Evolutionary conservation across 1,284 basidiomycete genomes (phyloP).

Genomic region (Austropuccinia psidii): DNA sequence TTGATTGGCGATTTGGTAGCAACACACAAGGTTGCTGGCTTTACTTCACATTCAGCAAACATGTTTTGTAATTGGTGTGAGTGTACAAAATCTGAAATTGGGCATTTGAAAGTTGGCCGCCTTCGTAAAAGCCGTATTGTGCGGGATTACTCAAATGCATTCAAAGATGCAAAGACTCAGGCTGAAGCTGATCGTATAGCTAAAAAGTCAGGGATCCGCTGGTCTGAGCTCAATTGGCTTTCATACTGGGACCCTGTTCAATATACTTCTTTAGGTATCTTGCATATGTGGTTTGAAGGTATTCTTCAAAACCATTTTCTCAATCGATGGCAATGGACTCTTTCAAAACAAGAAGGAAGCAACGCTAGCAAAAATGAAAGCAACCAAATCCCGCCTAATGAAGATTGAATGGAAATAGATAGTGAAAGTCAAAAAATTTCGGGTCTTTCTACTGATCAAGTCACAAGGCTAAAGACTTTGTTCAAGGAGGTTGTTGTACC

Average conservation of each 20-base stretch:
- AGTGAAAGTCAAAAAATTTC: too few relatives aligned
- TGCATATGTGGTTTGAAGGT: slow-evolving; percentile 31
- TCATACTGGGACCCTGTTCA: slow-evolving; percentile 1
- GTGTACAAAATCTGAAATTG: background rate
- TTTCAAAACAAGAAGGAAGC: too few relatives aligned
- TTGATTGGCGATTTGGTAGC: slow-evolving; percentile 8
- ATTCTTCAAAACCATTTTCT: slow-evolving; percentile 1
- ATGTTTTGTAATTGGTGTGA: background rate
- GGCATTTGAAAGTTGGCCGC: too few relatives aligned
- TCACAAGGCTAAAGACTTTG: too few relatives aligned
- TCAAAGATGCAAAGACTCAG: background rate
- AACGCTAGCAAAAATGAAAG: too few relatives aligned
- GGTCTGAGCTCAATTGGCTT: slow-evolving; percentile 20
- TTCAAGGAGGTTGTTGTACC: too few relatives aligned
- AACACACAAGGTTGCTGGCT: slow-evolving; percentile 10
- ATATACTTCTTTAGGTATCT: background rate
- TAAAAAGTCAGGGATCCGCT: background rate
- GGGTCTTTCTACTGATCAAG: too few relatives aligned
- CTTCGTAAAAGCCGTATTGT: background rate
- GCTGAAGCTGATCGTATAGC: background rate
- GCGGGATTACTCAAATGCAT: background rate
- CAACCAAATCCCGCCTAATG: too few relatives aligned
- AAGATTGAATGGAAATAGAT: too few relatives aligned
- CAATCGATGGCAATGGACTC: background rate
- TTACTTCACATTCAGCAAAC: background rate